Conservation (phyloP, 768 basidiomycete genomes). For the Amanita muscaria region DNA sequence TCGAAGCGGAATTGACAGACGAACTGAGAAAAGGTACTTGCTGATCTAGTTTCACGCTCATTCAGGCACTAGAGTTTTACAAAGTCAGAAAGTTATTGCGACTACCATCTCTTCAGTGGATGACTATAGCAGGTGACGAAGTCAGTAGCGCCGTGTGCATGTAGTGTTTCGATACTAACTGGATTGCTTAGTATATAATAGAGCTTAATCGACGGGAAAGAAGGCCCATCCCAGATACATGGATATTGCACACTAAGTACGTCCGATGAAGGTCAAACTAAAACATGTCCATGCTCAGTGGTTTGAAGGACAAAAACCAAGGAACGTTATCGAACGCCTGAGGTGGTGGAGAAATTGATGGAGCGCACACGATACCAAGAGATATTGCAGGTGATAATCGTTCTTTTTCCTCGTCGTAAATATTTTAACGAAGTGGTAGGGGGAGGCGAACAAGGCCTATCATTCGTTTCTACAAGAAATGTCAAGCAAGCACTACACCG, state of each 20-base stretch:
- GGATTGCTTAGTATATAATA: constrained; percentile 53
- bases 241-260: constrained; percentile 63
- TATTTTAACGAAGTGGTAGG: constrained; percentile 20
- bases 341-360: constrained; percentile 48
- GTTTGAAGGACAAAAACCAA: constrained; percentile 54
- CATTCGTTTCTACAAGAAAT: constrained; percentile 64
- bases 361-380: constrained; percentile 74
- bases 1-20: constrained; percentile 64
- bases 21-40: constrained; percentile 58
- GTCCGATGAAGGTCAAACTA: too few species aligned
- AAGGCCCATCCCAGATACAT: constrained; percentile 42
- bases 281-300: too few species aligned
- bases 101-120: constrained; percentile 68
- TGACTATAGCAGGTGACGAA: constrained; percentile 58
- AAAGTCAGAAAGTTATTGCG: constrained; percentile 65
- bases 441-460: constrained; percentile 59
- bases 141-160: constrained; percentile 32
- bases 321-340: constrained; percentile 72
- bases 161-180: background rate
- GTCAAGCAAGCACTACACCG: constrained; percentile 52
- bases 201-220: constrained; percentile 60
- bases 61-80: background rate
- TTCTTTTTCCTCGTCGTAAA: too few species aligned
- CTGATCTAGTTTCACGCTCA: background rate
- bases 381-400: constrained; percentile 38